phyloP scores from a whole-genome alignment of 371 early-diverging fungal genomes.

The Zychaea mexicana region DNA sequence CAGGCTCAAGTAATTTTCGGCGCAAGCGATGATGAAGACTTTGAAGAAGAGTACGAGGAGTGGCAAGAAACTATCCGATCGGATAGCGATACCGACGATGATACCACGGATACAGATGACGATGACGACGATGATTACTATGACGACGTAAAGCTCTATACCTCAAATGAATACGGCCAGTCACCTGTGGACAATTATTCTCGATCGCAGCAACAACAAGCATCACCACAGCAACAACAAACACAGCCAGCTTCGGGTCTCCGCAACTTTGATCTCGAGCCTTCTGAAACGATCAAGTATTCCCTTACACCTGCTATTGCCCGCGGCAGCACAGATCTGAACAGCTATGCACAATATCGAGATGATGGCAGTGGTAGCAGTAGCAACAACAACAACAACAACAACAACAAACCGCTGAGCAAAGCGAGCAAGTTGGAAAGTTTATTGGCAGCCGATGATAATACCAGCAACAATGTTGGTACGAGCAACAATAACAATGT shows the following conservation, averaged over 20 bases:
- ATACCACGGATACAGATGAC: conserved; percentile 23
- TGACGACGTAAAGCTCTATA: conserved; percentile 16
- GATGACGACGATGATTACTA: conserved; percentile 33
- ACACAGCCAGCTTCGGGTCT: conserved; percentile 1
- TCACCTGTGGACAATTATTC: conserved; percentile 8
- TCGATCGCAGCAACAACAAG: conserved; percentile 9
- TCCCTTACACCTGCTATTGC: conserved; percentile 52
- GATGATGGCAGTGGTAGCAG: no score
- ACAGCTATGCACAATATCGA: no score
- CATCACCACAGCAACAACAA: conserved; percentile 13
- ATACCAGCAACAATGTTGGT: neutral
- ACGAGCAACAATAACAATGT: no score
- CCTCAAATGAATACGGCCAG: conserved; percentile 1
- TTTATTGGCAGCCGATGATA: conserved; percentile 10
- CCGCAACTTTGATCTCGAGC: conserved; percentile 23
- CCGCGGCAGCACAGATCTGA: conserved; percentile 25
- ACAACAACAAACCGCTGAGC: conserved; percentile 2
- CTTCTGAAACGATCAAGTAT: conserved; percentile 47
- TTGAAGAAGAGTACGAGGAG: conserved; percentile 47
- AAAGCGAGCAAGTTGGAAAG: conserved; percentile 34
- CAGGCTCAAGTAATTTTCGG: conserved; percentile 52
- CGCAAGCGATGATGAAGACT: conserved; percentile 57
- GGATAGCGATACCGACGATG: conserved; percentile 23
- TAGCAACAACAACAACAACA: neutral
- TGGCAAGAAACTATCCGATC: conserved; percentile 46